Evolutionary conservation across 257 asterid species (phyloP).

Genomic region (Solanum sitiens): DNA sequence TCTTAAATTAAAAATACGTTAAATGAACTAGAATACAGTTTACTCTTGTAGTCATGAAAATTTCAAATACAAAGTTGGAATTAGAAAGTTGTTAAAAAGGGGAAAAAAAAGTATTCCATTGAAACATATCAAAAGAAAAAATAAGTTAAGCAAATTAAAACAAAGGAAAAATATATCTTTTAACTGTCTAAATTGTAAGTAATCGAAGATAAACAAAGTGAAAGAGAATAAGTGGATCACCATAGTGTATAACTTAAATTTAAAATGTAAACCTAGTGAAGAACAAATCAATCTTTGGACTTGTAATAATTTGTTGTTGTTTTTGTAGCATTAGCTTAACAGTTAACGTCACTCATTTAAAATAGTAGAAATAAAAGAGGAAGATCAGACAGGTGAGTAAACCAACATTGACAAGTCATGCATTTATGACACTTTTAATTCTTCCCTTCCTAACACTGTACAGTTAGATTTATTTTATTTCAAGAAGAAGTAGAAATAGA

Average conservation of each 20-base stretch:
- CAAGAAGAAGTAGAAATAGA: not conserved
- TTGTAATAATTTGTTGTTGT: not conserved
- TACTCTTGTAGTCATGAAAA: no score
- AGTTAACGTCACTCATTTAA: not conserved
- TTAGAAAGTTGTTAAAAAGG: not conserved
- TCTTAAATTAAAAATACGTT: not conserved
- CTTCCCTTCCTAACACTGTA: conserved; percentile 17
- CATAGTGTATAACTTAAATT: not conserved
- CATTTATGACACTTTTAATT: conserved; percentile 7
- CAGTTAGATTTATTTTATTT: conserved; percentile 8
- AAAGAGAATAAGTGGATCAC: not conserved
- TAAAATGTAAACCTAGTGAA: not conserved
- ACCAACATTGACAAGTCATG: conserved; percentile 3
- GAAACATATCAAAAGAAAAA: no score
- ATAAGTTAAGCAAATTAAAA: no score
- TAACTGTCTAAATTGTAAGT: not conserved
- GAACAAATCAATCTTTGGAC: not conserved
- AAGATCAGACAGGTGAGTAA: not conserved
- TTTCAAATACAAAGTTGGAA: not conserved
- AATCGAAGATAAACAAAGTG: not conserved
- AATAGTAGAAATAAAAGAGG: not conserved
- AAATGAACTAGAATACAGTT: no score
- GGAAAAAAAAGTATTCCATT: no score
- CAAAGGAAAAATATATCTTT: not conserved
- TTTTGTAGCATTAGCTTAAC: not conserved